Evolutionary conservation across 2,329 filamentous ascomycete genomes (phyloP).

Genomic region (Fusarium metavorans): DNA sequence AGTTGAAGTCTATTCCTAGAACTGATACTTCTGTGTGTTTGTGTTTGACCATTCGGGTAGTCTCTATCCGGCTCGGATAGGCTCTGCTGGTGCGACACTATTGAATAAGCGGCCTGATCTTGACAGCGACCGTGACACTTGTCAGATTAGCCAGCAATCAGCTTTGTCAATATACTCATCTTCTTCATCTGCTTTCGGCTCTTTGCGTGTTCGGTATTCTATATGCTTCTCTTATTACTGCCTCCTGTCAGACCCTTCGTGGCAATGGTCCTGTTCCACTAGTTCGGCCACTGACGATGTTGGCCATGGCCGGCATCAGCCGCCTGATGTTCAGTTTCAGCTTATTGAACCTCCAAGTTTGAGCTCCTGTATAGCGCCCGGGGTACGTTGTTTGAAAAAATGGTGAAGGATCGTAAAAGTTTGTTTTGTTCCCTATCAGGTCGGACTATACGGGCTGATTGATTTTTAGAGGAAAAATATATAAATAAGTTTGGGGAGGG

Average conservation of each 20-base stretch:
- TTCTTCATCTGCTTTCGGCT: not conserved
- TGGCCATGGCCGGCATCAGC: not conserved
- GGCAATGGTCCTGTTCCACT: not conserved
- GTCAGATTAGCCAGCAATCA: not conserved
- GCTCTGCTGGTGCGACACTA: not conserved
- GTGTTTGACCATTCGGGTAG: not conserved
- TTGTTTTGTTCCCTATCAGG: no score
- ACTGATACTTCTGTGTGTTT: not conserved
- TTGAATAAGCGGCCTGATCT: not conserved
- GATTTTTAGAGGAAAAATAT: no score
- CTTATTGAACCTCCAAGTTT: not conserved
- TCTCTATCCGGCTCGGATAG: not conserved
- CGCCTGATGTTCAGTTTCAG: not conserved
- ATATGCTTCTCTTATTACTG: not conserved
- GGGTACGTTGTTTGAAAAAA: not conserved
- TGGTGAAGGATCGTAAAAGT: not conserved
- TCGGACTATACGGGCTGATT: no score
- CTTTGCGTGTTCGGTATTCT: not conserved
- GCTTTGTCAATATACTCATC: not conserved
- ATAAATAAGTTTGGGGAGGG: no score
- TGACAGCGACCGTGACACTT: not conserved
- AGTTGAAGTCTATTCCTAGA: not conserved
- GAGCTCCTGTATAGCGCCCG: not conserved
- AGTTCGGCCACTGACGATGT: not conserved
- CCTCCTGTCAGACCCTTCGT: not conserved